Evolutionary conservation across 805 yeast genomes (phyloP).

Genomic region (Metschnikowia chrysomelidarum): DNA sequence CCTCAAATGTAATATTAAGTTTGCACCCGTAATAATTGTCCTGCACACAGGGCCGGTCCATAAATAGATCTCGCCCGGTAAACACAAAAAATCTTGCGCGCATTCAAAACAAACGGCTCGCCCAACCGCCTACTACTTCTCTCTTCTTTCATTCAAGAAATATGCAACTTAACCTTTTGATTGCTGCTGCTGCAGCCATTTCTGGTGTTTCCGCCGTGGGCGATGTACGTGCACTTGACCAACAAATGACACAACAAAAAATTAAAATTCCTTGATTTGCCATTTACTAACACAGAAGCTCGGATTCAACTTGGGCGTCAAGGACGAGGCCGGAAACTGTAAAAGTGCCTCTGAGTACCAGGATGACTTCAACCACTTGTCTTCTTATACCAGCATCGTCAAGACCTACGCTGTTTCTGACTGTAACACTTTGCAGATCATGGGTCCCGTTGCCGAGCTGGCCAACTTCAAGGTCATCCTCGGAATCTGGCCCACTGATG

Average conservation of each 20-base stretch:
- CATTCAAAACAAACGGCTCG: constrained; percentile 7
- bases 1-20: too few species aligned
- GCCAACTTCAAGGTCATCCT: constrained; percentile 74
- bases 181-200: constrained; percentile 48
- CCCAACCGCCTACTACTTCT: not conserved
- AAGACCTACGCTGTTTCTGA: constrained; percentile 92
- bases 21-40: too few species aligned
- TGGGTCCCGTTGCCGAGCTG: constrained; percentile 84
- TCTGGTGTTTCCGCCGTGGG: constrained; percentile 58
- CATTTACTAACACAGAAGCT: constrained; percentile 18
- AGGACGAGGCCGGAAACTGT: constrained; percentile 72
- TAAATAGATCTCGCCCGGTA: too few species aligned
- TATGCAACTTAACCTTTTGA: constrained; percentile 42
- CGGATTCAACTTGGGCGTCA: constrained; percentile 74
- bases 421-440: constrained; percentile 80
- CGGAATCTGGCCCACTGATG: constrained; percentile 95
- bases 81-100: too few species aligned
- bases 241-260: not conserved
- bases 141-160: constrained; percentile 1
- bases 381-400: constrained; percentile 59
- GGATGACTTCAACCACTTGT: constrained; percentile 60
- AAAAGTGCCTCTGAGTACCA: constrained; percentile 70
- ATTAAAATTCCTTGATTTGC: not conserved
- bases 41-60: too few species aligned
- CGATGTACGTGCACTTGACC: constrained; percentile 46